Percentiles rank a stretch among this genome's conserved stretches.
Evolutionary conservation across 495 filamentous ascomycete genomes (phyloP).

Genomic region (Penicillium nucicola): DNA sequence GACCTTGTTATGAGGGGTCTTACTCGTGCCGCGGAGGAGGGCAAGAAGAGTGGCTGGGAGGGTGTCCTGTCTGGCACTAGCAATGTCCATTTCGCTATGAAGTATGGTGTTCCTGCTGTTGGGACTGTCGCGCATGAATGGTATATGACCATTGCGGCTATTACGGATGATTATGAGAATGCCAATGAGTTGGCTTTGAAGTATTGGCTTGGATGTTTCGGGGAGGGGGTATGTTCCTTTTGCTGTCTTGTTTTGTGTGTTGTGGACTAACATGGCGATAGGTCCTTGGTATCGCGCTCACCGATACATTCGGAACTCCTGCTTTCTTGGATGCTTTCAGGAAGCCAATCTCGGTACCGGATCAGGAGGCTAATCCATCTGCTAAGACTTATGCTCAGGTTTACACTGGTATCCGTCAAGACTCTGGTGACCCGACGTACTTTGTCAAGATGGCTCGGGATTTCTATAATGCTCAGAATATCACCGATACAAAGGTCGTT

Average conservation of each 20-base stretch:
- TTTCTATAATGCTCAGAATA: conserved; percentile 77
- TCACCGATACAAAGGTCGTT: conserved; percentile 81
- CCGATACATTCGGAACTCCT: conserved; percentile 96
- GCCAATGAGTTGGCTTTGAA: conserved; percentile 79
- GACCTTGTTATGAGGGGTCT: conserved; percentile 86
- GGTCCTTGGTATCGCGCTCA: conserved; percentile 86
- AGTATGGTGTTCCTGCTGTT: conserved; percentile 74
- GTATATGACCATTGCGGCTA: conserved; percentile 97
- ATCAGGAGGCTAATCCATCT: conserved; percentile 2
- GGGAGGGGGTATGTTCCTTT: conserved; percentile 63
- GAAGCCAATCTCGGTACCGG: conserved; percentile 45
- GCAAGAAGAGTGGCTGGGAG: conserved; percentile 53
- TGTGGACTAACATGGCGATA: conserved; percentile 16
- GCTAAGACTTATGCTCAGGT: conserved; percentile 71
- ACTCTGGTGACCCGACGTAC: conserved; percentile 82
- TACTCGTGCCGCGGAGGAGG: conserved; percentile 66
- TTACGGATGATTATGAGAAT: conserved; percentile 76
- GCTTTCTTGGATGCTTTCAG: conserved; percentile 83
- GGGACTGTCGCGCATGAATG: conserved; percentile 98
- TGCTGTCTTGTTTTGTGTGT: background rate
- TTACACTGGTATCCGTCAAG: conserved; percentile 87
- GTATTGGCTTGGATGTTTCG: conserved; percentile 91
- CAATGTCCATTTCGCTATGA: conserved; percentile 97
- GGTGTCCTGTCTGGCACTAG: conserved; percentile 85
- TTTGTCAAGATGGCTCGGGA: conserved; percentile 81